Evolutionary conservation across 2,329 filamentous ascomycete species (phyloP).

Genomic region (Amauroascus verrucosus): DNA sequence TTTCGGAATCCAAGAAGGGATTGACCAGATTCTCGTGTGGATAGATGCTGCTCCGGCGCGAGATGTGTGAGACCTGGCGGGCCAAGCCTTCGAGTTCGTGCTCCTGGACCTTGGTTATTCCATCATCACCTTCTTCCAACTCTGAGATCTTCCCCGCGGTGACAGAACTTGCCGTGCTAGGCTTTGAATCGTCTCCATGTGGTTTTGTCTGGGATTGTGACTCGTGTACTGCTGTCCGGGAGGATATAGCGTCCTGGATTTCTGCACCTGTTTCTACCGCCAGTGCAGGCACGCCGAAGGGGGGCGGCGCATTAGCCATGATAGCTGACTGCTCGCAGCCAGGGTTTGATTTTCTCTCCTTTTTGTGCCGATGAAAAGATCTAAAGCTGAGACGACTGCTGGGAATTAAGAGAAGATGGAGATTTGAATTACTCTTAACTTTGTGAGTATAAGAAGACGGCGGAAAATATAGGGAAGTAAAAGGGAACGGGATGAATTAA

Average conservation of each 20-base stretch:
- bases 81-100: constrained; percentile 24
- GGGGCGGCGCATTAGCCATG: constrained; percentile 9
- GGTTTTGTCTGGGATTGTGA: not conserved
- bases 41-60: constrained; percentile 19
- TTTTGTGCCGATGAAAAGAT: no score
- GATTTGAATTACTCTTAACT: no score
- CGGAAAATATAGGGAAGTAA: no score
- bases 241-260: not conserved
- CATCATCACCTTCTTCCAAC: constrained; percentile 16
- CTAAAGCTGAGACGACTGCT: no score
- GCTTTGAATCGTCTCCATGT: constrained; percentile 12
- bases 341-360: not conserved
- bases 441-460: no score
- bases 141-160: constrained; percentile 19
- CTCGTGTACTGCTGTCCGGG: not conserved
- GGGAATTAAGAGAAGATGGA: no score
- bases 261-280: constrained; percentile 4
- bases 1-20: constrained; percentile 28
- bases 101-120: constrained; percentile 19
- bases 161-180: constrained; percentile 18
- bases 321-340: not conserved
- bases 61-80: constrained; percentile 25
- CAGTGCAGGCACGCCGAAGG: constrained; percentile 1
- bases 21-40: constrained; percentile 21
- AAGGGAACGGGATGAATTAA: no score